These are phyloP conservation scores for Gnomoniopsis sp. DNA, from an alignment of 2,329 filamentous ascomycete genomes.

Conservation along the genomic window DNA sequence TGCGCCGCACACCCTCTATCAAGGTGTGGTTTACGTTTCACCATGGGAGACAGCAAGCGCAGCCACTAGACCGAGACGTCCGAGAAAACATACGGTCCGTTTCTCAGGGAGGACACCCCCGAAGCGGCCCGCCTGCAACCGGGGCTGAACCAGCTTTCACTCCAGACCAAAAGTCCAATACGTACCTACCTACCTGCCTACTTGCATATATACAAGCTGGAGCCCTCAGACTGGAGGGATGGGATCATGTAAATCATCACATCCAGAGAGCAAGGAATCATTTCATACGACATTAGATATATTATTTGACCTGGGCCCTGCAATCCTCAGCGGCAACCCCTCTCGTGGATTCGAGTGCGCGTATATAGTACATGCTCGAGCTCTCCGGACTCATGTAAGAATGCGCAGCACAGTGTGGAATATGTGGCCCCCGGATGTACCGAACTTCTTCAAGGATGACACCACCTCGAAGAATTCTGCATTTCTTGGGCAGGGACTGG, in stretches of 20 bases:
- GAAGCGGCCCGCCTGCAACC: conserved; percentile 13
- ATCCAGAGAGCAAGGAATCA: too few relatives aligned
- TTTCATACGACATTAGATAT: too few relatives aligned
- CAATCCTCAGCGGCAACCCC: too few relatives aligned
- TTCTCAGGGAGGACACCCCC: conserved; percentile 12
- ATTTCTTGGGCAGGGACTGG: neutral
- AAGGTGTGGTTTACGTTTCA: neutral
- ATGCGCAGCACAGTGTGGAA: neutral
- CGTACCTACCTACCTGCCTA: too few relatives aligned
- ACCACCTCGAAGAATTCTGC: neutral
- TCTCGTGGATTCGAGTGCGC: too few relatives aligned
- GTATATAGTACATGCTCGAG: neutral
- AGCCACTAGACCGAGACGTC: neutral
- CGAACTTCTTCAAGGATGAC: neutral
- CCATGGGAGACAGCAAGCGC: neutral
- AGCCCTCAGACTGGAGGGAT: too few relatives aligned
- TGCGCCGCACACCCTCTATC: neutral
- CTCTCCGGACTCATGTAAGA: neutral
- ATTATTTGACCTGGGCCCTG: too few relatives aligned
- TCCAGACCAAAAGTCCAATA: neutral
- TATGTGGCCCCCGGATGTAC: neutral
- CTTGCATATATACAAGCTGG: too few relatives aligned
- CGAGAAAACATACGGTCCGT: neutral
- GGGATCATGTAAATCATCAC: too few relatives aligned
- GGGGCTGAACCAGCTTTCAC: neutral